Conservation (phyloP, 2,329 filamentous ascomycete species). For the Trichoderma sp. region DNA sequence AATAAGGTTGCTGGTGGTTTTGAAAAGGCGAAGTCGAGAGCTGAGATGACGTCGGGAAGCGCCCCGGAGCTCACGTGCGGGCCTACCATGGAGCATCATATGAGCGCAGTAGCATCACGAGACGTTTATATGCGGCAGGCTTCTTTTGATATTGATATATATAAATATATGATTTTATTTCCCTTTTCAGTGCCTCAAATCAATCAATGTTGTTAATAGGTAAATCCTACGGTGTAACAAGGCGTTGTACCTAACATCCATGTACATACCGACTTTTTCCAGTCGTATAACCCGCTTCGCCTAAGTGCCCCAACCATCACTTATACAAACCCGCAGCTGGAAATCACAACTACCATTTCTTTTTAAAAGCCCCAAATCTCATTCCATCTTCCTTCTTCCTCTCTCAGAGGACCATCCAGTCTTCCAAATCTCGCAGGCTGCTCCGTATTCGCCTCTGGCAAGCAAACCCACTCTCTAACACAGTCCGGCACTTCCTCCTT, state of each 20-base stretch:
- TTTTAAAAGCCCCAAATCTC: conserved; percentile 60
- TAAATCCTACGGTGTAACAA: background rate
- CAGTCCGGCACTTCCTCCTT: conserved; percentile 86
- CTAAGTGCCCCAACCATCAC: background rate
- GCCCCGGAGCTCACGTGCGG: background rate
- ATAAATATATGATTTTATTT: background rate
- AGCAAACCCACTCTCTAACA: conserved; percentile 80
- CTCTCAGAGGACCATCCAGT: conserved; percentile 61
- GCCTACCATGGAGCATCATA: background rate
- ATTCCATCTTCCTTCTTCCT: conserved; percentile 60
- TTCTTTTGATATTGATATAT: background rate
- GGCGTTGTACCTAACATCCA: background rate
- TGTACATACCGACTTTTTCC: background rate
- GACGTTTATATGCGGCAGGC: background rate
- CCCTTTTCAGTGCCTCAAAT: background rate
- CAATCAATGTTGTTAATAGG: background rate
- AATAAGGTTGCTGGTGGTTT: background rate
- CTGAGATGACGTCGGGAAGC: conserved; percentile 5
- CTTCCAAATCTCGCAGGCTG: conserved; percentile 63
- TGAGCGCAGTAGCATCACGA: background rate
- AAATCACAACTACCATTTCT: background rate
- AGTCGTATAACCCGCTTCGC: background rate
- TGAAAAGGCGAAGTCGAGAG: background rate
- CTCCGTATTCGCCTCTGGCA: conserved; percentile 73
- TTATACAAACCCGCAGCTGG: background rate